phyloP scores from a whole-genome alignment of 2,329 filamentous ascomycete species.

The Cercospora sp. region DNA sequence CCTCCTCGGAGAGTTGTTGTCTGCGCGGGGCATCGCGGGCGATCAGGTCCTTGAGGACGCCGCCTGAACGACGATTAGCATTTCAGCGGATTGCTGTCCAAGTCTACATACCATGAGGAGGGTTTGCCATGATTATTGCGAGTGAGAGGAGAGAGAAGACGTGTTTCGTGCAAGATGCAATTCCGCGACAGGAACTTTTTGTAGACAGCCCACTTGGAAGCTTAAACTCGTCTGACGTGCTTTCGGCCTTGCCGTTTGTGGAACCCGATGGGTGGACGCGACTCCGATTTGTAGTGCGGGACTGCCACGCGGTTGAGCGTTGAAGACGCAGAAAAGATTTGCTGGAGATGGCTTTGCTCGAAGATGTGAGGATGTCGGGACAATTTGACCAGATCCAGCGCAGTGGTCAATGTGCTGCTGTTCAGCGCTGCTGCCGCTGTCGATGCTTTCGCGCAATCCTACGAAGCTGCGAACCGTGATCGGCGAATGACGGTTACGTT shows the following conservation, averaged over 20 bases:
- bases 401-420: background rate
- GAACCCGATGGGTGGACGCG: background rate
- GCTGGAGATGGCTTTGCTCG: background rate
- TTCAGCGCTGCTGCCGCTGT: background rate
- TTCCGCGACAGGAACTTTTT: slow-evolving; percentile 12
- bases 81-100: background rate
- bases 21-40: slow-evolving; percentile 86
- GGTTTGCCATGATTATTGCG: slow-evolving; percentile 48
- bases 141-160: slow-evolving; percentile 3
- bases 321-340: background rate
- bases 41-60: slow-evolving; percentile 95
- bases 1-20: slow-evolving; percentile 75
- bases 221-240: slow-evolving; percentile 12
- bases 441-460: background rate
- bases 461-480: background rate
- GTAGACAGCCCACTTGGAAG: slow-evolving; percentile 5
- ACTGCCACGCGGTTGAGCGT: background rate
- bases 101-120: slow-evolving; percentile 49
- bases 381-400: background rate
- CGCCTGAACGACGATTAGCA: slow-evolving; percentile 55
- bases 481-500: background rate
- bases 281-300: background rate
- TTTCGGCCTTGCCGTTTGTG: slow-evolving; percentile 5
- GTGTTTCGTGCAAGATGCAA: background rate
- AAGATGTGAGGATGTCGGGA: background rate